Evolutionary conservation across 352 stramenopile species (phyloP), one percentile per base, ranked within the genome.

Genomic region (Globisporangium nodosum): DNA sequence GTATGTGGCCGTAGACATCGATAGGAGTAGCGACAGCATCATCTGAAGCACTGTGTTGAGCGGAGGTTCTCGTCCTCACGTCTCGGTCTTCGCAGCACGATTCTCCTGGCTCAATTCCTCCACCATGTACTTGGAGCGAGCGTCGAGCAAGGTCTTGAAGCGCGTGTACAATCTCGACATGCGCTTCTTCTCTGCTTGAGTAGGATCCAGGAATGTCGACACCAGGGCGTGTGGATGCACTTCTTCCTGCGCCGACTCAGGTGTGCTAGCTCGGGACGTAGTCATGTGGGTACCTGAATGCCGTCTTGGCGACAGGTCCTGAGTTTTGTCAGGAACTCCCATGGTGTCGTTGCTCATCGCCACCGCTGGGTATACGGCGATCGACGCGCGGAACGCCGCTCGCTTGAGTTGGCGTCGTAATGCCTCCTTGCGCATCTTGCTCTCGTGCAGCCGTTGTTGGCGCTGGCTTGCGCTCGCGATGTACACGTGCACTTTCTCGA

Each of bases 121-220:
- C 45, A 55, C 30, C 35, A 61, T 31, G 55, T 61, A 61, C 55
- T 55, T 61, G 21, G 69, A 64, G 21, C 76, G 40, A 6, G 78
- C 71, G 9, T 90, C 80, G 4, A 90, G 56, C 24, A 90, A 60
- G 27, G 54, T 69, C 39, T 81, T 84, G 53, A 90, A 90, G 21
- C 76, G 74, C 16, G 66, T 48, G 59, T 88, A 88, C 4, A 90
- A 48, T n/a, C 69, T 76, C n/a, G 80, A 88, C 15, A 88, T 60
- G 0, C 75, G 71, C 33, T 69, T 71, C 65, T 76, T 85, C 35
- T 90, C 77, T 0, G 77, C 69, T 48, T 73, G 64, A 49, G 86
- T 68, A 0, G 77, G 67, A 30, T 88, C 68, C 9, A 84, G 66
- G 61, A 71, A 71, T 33, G 66, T 49, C 3, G 65, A 64, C 9